These are phyloP conservation scores for Tetrahymena thermophila DNA, from an alignment of 73 alveolate genomes.

Conservation along the genomic window DNA sequence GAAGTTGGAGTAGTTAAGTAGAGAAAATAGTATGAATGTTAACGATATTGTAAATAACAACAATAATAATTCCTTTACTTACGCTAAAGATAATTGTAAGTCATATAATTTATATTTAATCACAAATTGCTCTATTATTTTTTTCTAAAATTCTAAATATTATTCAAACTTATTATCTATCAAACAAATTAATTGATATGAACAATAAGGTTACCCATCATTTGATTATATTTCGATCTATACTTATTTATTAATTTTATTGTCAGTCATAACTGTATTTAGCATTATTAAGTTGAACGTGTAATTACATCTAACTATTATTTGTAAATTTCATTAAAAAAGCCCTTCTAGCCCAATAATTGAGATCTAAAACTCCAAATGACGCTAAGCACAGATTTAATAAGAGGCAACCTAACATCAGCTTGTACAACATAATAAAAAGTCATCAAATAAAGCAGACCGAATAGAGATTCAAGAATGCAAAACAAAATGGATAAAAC, in stretches of 20 bases:
- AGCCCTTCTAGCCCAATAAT: neutral
- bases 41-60: neutral
- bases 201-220: neutral
- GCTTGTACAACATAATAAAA: neutral
- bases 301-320: neutral
- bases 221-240: neutral
- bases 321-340: neutral
- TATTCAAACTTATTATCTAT: neutral
- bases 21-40: neutral
- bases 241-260: neutral
- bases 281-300: neutral
- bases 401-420: neutral
- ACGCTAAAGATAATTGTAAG: neutral
- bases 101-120: neutral
- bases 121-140: neutral
- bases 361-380: neutral
- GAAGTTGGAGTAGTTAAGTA: neutral
- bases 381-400: neutral
- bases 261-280: neutral
- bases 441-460: neutral
- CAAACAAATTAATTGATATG: neutral
- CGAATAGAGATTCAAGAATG: neutral
- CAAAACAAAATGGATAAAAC: neutral
- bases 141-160: neutral
- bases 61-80: neutral